A percentile compares a stretch with the other conserved stretches of the same genome.
Evolutionary conservation across 2,329 filamentous ascomycete genomes (phyloP).

Genomic region (Epichloe scottii): DNA sequence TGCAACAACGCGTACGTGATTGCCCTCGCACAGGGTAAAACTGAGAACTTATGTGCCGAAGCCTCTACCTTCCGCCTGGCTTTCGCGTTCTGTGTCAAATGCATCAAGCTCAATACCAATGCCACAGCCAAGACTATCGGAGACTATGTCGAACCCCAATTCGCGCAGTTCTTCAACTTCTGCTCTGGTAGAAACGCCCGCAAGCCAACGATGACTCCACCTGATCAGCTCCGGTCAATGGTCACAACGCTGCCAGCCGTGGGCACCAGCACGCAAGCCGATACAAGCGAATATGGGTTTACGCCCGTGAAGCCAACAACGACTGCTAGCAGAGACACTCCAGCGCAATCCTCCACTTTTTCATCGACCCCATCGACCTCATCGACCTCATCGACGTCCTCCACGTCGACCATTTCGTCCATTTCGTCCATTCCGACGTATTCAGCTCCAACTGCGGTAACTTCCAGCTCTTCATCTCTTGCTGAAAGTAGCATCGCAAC

Average conservation of each 20-base stretch:
- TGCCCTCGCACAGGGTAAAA: conserved; percentile 35
- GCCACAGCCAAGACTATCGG: conserved; percentile 16
- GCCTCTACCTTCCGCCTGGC: conserved; percentile 29
- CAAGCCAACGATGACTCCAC: conserved; percentile 7
- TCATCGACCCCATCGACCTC: background rate
- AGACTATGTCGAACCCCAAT: conserved; percentile 24
- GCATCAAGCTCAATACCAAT: conserved; percentile 21
- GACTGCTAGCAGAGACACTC: background rate
- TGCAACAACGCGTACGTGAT: conserved; percentile 44
- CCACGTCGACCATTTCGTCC: accelerated
- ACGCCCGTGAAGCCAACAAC: conserved; percentile 6
- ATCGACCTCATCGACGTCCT: background rate
- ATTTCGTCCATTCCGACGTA: background rate
- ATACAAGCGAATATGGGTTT: conserved; percentile 13
- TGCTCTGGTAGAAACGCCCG: conserved; percentile 23
- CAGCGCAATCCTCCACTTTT: background rate
- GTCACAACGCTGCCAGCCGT: conserved; percentile 12
- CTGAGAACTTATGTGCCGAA: conserved; percentile 27
- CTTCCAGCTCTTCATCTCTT: background rate
- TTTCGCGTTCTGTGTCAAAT: conserved; percentile 27
- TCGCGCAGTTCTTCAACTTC: conserved; percentile 32
- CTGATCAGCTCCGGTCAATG: conserved; percentile 12
- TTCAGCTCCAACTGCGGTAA: background rate
- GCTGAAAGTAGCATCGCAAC: background rate
- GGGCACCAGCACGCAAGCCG: conserved; percentile 15